phyloP scores from a whole-genome alignment of 148 eudicot genomes.

The Rhododendron ferrugineum region DNA sequence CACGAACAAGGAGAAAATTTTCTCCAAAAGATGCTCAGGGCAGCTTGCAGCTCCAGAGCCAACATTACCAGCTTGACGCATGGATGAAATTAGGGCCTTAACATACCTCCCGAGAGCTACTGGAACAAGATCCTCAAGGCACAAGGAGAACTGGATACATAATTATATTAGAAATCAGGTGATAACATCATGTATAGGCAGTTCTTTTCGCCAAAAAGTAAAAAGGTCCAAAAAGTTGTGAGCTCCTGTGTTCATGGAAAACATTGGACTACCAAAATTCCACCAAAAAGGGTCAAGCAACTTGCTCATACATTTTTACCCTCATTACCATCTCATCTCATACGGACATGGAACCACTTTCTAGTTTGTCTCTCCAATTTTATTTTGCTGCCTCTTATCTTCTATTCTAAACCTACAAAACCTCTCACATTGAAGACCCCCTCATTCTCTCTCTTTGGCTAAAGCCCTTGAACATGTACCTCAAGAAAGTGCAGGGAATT shows the following conservation, averaged over 20 bases:
- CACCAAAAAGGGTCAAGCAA: not conserved
- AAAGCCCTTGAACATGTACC: not conserved
- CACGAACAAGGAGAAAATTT: slow-evolving; percentile 80
- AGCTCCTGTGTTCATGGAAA: not conserved
- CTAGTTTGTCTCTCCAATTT: not conserved
- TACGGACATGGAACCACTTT: not conserved
- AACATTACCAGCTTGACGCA: slow-evolving; percentile 31
- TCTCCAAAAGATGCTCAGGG: slow-evolving; percentile 71
- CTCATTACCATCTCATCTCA: not conserved
- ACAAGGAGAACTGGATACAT: slow-evolving; percentile 79
- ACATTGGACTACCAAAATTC: not conserved
- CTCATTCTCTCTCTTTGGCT: not conserved
- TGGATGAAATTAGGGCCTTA: slow-evolving; percentile 61
- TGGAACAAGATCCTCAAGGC: slow-evolving; percentile 97
- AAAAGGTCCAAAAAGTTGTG: not conserved
- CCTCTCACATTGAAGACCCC: not conserved
- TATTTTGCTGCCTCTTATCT: not conserved
- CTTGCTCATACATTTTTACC: not conserved
- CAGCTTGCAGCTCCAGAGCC: slow-evolving; percentile 27
- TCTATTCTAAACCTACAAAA: not conserved
- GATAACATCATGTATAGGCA: not conserved
- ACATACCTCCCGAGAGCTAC: slow-evolving; percentile 86
- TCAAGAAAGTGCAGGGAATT: not conserved
- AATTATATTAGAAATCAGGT: slow-evolving; percentile 17
- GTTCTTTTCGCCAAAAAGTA: not conserved